A percentile compares a stretch with the other conserved stretches of the same genome.
These are phyloP conservation scores for Apiospora saccharicola DNA, from an alignment of 2,329 filamentous ascomycete genomes.

Conservation along the genomic window DNA sequence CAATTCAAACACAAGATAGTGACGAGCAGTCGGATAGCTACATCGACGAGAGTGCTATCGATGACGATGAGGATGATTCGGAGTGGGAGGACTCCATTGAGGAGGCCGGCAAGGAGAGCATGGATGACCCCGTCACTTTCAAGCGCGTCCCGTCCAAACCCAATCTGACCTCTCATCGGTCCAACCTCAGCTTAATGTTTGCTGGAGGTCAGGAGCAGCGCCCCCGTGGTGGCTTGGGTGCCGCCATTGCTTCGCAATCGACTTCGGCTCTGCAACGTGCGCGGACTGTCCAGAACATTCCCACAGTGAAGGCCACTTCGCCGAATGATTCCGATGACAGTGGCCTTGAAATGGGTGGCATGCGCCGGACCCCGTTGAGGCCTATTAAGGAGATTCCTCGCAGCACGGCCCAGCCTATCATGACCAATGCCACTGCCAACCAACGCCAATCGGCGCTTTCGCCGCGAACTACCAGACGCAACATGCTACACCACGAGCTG, in stretches of 20 bases:
- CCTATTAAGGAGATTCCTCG: conserved; percentile 70
- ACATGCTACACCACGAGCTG: conserved; percentile 95
- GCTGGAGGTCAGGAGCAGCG: conserved; percentile 62
- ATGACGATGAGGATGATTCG: conserved; percentile 70
- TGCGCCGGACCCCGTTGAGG: conserved; percentile 56
- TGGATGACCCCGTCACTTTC: conserved; percentile 83
- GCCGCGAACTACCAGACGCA: conserved; percentile 87
- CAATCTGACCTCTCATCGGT: conserved; percentile 84
- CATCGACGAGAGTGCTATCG: conserved; percentile 84
- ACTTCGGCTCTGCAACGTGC: conserved; percentile 73
- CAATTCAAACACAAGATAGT: conserved; percentile 61
- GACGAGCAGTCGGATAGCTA: conserved; percentile 68
- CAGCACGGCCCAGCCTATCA: conserved; percentile 77
- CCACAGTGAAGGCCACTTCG: conserved; percentile 52
- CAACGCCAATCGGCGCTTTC: conserved; percentile 80
- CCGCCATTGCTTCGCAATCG: conserved; percentile 71
- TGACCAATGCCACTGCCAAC: conserved; percentile 64
- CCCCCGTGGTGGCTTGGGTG: conserved; percentile 8
- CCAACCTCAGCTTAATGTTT: conserved; percentile 88
- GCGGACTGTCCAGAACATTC: conserved; percentile 56
- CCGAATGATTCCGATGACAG: conserved; percentile 69
- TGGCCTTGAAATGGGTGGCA: conserved; percentile 67
- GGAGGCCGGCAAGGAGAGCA: conserved; percentile 83
- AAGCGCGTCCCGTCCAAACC: conserved; percentile 88
- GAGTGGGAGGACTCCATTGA: conserved; percentile 75